These are phyloP conservation scores for Rugonectria rugulosa DNA, from an alignment of 2,329 filamentous ascomycete genomes.

Conservation along the genomic window DNA sequence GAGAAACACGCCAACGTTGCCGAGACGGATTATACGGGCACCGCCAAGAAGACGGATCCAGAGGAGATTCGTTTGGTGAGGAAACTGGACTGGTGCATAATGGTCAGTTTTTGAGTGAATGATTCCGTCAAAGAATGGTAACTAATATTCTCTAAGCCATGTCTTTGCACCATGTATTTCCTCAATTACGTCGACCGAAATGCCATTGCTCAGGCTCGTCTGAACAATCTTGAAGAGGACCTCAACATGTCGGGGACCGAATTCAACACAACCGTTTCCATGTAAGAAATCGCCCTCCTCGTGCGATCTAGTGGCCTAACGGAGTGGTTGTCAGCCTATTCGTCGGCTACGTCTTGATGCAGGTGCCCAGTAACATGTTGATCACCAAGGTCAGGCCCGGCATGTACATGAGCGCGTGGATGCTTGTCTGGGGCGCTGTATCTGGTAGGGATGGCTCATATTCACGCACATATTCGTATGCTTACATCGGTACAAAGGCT, in stretches of 20 bases:
- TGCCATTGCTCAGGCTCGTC: constrained; percentile 64
- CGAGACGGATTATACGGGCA: constrained; percentile 28
- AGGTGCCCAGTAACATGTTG: constrained; percentile 52
- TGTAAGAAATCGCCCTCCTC: too few species aligned
- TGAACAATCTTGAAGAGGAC: constrained; percentile 62
- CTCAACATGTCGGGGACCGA: constrained; percentile 52
- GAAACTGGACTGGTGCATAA: constrained; percentile 18
- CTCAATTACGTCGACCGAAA: constrained; percentile 57
- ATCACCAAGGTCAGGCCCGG: constrained; percentile 52
- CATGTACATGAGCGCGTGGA: constrained; percentile 51
- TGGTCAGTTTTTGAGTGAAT: neutral
- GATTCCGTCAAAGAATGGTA: neutral
- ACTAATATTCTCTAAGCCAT: constrained; percentile 31
- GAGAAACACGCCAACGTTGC: neutral
- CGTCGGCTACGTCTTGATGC: constrained; percentile 29
- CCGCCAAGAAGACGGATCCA: constrained; percentile 32
- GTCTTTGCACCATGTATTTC: constrained; percentile 52
- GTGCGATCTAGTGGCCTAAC: constrained; percentile 38
- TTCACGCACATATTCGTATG: too few species aligned
- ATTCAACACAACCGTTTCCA: constrained; percentile 46
- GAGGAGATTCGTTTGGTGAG: constrained; percentile 19
- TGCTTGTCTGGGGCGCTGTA: constrained; percentile 49
- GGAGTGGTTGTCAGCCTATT: too few species aligned
- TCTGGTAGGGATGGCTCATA: constrained; percentile 47
- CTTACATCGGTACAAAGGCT: too few species aligned